These are phyloP conservation scores for Tricholoma furcatifolium DNA, from an alignment of 768 basidiomycete species.

Conservation along the genomic window DNA sequence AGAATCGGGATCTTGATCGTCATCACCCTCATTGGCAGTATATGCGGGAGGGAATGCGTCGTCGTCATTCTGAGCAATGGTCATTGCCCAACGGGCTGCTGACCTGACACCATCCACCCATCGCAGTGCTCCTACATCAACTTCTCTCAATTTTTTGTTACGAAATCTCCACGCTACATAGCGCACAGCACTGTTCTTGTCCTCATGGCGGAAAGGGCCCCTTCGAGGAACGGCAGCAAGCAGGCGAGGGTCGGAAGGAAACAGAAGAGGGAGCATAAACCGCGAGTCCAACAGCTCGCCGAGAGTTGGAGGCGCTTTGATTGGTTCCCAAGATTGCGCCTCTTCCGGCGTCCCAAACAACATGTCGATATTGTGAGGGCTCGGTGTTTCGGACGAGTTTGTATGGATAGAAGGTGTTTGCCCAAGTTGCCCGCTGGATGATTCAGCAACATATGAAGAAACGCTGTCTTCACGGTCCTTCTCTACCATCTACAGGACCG, in stretches of 20 bases:
- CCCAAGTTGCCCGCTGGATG: slow-evolving; percentile 25
- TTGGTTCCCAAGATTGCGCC: slow-evolving; percentile 74
- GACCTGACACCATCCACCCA: slow-evolving; percentile 70
- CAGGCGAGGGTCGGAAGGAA: slow-evolving; percentile 79
- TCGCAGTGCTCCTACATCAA: slow-evolving; percentile 57
- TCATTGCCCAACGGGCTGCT: slow-evolving; percentile 59
- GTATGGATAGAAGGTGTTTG: slow-evolving; percentile 35
- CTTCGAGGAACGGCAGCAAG: slow-evolving; percentile 68
- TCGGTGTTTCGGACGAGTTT: slow-evolving; percentile 32
- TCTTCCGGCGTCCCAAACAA: slow-evolving; percentile 72
- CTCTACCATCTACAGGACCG: slow-evolving; percentile 53
- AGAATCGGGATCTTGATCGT: slow-evolving; percentile 15
- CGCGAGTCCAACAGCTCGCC: slow-evolving; percentile 93
- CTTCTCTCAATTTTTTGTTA: slow-evolving; percentile 59
- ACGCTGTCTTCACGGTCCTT: slow-evolving; percentile 62
- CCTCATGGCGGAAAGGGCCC: slow-evolving; percentile 33
- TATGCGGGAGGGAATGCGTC: slow-evolving; percentile 27
- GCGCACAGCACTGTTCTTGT: slow-evolving; percentile 21
- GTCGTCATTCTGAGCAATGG: slow-evolving; percentile 41
- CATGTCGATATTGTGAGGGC: slow-evolving; percentile 66
- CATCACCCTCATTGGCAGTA: slow-evolving; percentile 28
- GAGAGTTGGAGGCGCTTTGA: slow-evolving; percentile 73
- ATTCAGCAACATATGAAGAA: slow-evolving; percentile 48
- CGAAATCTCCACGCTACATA: slow-evolving; percentile 59
- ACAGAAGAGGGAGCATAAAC: slow-evolving; percentile 85